A percentile compares a stretch with the other conserved stretches of the same genome.
These are phyloP conservation scores for Fusarium luffae DNA, from an alignment of 2,329 filamentous ascomycete genomes.

Conservation along the genomic window DNA sequence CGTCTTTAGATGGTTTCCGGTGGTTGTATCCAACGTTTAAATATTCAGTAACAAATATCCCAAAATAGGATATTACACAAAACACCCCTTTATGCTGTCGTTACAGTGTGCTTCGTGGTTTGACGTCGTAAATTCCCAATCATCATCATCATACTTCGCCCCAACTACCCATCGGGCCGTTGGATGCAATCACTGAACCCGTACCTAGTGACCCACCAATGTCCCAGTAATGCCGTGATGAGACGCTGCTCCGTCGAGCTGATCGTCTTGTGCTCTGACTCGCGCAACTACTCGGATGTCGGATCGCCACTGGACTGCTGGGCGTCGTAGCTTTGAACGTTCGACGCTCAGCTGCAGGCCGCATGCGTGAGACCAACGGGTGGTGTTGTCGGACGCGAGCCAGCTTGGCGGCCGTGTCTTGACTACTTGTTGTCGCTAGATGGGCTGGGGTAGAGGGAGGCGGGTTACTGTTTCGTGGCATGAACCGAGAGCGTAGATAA, in stretches of 20 bases:
- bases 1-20: conserved; percentile 30
- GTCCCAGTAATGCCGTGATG: conserved; percentile 91
- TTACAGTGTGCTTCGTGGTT: conserved; percentile 15
- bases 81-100: conserved; percentile 25
- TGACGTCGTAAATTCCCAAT: conserved; percentile 13
- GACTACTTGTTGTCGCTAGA: conserved; percentile 61
- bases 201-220: conserved; percentile 84
- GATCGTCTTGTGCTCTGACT: conserved; percentile 87
- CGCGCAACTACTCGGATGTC: conserved; percentile 76
- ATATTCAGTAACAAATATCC: conserved; percentile 10
- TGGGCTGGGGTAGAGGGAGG: conserved; percentile 58
- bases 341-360: conserved; percentile 62
- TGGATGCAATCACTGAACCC: conserved; percentile 74
- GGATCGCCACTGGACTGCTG: conserved; percentile 59
- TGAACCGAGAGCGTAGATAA: conserved; percentile 82
- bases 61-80: conserved; percentile 12
- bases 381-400: conserved; percentile 90
- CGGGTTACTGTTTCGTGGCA: conserved; percentile 59
- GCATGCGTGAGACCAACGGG: conserved; percentile 75
- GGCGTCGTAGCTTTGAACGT: conserved; percentile 66
- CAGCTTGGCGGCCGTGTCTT: conserved; percentile 78
- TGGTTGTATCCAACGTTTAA: conserved; percentile 33
- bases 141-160: conserved; percentile 69
- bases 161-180: conserved; percentile 79
- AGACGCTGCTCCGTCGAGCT: conserved; percentile 73